A percentile compares a stretch with the other conserved stretches of the same genome.
Conservation (phyloP, 441 rosid species). For the Isatis lusitanica region DNA sequence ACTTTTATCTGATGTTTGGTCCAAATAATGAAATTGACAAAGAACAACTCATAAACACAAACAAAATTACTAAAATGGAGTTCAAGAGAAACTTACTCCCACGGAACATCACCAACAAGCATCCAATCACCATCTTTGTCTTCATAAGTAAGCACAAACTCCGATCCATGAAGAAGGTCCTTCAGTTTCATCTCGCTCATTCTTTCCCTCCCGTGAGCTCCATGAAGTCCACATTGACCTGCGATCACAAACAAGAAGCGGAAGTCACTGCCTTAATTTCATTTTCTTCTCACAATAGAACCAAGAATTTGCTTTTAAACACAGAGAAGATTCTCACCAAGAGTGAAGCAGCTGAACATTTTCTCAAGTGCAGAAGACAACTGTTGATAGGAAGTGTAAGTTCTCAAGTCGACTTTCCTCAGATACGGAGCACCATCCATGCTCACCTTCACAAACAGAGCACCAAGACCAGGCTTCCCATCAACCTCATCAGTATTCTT, state of each 20-base stretch:
- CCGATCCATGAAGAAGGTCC: slow-evolving; percentile 66
- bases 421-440: slow-evolving; percentile 80
- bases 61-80: background rate
- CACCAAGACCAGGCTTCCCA: slow-evolving; percentile 51
- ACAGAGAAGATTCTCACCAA: slow-evolving; percentile 47
- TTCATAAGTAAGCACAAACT: slow-evolving; percentile 66
- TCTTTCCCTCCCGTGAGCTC: slow-evolving; percentile 52
- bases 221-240: slow-evolving; percentile 69
- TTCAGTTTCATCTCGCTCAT: slow-evolving; percentile 59
- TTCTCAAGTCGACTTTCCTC: slow-evolving; percentile 63
- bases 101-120: slow-evolving; percentile 81
- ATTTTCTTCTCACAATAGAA: background rate
- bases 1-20: background rate
- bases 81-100: slow-evolving; percentile 55
- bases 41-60: background rate
- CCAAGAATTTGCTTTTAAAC: slow-evolving; percentile 5
- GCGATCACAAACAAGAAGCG: background rate
- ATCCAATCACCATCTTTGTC: slow-evolving; percentile 77
- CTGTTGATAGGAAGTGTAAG: slow-evolving; percentile 53
- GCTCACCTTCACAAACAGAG: slow-evolving; percentile 64
- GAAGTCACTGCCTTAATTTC: background rate
- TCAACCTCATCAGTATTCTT: slow-evolving; percentile 64
- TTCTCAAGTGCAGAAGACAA: slow-evolving; percentile 67
- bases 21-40: background rate
- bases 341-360: slow-evolving; percentile 71